These are phyloP conservation scores for Citrullus mucosospermus DNA, from an alignment of 306 rosid genomes.

Conservation along the genomic window DNA sequence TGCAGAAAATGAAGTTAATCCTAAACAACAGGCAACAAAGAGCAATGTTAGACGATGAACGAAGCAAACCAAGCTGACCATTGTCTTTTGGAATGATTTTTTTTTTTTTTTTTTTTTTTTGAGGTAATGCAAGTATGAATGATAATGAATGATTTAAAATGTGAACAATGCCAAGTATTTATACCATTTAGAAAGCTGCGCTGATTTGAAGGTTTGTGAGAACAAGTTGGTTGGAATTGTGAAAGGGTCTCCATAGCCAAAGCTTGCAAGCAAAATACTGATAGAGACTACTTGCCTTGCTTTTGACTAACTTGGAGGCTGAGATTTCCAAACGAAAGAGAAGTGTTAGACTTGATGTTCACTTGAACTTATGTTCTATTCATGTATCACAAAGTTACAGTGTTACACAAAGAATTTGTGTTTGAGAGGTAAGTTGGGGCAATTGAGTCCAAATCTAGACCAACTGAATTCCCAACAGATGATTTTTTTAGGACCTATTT, in stretches of 20 bases:
- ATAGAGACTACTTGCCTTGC: constrained; percentile 43
- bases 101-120: neutral
- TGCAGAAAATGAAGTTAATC: constrained; percentile 33
- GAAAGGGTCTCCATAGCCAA: constrained; percentile 27
- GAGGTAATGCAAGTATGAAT: constrained; percentile 1
- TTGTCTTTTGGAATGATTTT: neutral
- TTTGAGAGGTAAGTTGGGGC: no score
- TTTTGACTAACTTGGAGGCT: constrained; percentile 57
- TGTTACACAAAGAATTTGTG: neutral
- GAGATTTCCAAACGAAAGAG: constrained; percentile 23
- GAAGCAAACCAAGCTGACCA: constrained; percentile 16
- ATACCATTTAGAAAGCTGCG: neutral
- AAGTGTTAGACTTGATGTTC: neutral
- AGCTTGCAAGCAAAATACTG: constrained; percentile 54
- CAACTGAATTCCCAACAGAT: no score
- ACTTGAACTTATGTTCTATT: neutral
- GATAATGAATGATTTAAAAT: neutral
- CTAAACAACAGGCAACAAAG: constrained; percentile 23
- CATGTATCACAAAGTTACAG: neutral
- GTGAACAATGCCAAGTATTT: constrained; percentile 6
- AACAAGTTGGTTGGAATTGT: constrained; percentile 26
- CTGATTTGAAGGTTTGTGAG: neutral
- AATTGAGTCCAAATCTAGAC: no score
- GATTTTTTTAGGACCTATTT: neutral
- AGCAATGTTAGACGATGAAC: constrained; percentile 15